These are phyloP conservation scores for Clonostachys byssicola DNA, from an alignment of 2,329 filamentous ascomycete species.

Conservation along the genomic window DNA sequence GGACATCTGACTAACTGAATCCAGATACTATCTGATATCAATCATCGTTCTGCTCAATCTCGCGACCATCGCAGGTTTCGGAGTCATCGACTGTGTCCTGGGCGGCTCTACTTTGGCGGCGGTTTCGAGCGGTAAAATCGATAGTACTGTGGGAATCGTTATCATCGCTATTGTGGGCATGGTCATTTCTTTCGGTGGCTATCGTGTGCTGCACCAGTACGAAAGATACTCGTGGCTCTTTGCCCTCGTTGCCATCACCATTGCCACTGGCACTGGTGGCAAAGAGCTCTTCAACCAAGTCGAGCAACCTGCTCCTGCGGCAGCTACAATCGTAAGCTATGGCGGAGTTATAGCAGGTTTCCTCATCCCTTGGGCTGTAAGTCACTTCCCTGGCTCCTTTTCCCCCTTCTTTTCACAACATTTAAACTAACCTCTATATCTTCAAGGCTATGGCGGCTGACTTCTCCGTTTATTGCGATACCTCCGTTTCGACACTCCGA, in stretches of 20 bases:
- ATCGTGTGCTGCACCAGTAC: constrained; percentile 50
- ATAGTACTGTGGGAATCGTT: constrained; percentile 53
- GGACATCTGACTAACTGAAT: neutral
- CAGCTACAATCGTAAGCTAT: constrained; percentile 48
- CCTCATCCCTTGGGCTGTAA: constrained; percentile 57
- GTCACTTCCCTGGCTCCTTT: constrained; percentile 41
- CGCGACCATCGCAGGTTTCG: constrained; percentile 58
- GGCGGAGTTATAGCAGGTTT: constrained; percentile 59
- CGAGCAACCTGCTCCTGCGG: constrained; percentile 28
- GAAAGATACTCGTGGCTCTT: constrained; percentile 55
- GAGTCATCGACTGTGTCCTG: constrained; percentile 55
- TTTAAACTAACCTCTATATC: constrained; percentile 39
- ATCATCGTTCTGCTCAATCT: constrained; percentile 58
- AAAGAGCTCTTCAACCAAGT: constrained; percentile 43
- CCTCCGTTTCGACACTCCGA: constrained; percentile 17
- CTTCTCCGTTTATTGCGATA: neutral
- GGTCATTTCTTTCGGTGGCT: constrained; percentile 60
- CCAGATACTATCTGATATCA: constrained; percentile 42
- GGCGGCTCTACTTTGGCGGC: constrained; percentile 56
- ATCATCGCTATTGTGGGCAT: constrained; percentile 53
- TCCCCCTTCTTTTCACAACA: constrained; percentile 55
- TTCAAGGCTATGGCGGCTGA: neutral
- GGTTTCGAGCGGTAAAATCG: constrained; percentile 41
- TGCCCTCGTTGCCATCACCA: constrained; percentile 47
- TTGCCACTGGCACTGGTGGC: constrained; percentile 52